Conservation (phyloP, 177 flowering plant species). For the Vitis hybrid region DNA sequence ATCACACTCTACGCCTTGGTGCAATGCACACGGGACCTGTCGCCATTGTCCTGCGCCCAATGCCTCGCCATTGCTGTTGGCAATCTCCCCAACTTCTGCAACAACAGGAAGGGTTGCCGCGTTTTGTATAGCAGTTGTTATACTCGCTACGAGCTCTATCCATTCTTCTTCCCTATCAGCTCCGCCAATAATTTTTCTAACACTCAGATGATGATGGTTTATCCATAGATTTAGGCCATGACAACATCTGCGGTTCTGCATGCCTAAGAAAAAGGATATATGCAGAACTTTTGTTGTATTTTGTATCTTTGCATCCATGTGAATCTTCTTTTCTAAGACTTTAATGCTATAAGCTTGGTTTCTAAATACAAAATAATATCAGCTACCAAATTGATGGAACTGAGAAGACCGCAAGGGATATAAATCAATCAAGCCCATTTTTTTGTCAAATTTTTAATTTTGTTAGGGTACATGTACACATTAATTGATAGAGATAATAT, state of each 20-base stretch:
- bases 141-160: slow-evolving; percentile 65
- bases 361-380: no score
- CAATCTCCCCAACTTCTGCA: slow-evolving; percentile 34
- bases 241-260: background rate
- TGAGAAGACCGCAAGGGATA: no score
- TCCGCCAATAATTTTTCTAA: background rate
- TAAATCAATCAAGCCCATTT: no score
- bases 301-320: no score
- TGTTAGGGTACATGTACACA: no score
- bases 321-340: no score
- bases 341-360: no score
- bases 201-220: background rate
- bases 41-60: slow-evolving; percentile 43
- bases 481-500: no score
- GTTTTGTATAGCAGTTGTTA: slow-evolving; percentile 61
- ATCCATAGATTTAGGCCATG: slow-evolving; percentile 10
- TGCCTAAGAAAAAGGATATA: no score
- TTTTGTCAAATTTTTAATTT: no score
- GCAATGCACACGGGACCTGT: slow-evolving; percentile 66
- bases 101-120: slow-evolving; percentile 46
- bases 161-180: slow-evolving; percentile 59
- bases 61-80: slow-evolving; percentile 51
- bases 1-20: slow-evolving; percentile 51
- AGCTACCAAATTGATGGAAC: no score
- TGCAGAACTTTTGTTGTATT: no score